Conservation (phyloP, 768 basidiomycete genomes). For the Myochromella boudieri region DNA sequence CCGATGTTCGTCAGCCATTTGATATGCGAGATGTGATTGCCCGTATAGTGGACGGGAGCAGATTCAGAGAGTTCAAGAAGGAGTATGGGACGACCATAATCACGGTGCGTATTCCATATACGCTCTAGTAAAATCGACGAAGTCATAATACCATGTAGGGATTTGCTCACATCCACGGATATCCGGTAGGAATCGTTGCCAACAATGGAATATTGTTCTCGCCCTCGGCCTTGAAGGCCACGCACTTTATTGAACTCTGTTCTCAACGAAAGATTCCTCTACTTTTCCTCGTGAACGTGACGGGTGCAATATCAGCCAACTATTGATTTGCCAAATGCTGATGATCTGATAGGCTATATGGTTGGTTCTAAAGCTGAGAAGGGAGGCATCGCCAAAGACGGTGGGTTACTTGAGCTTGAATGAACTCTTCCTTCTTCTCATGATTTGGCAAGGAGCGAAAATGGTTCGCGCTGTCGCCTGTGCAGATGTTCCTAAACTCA, state of each 20-base stretch:
- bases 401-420: slow-evolving; percentile 25
- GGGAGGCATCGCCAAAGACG: slow-evolving; percentile 94
- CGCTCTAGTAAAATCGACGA: not conserved
- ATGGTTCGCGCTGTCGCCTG: slow-evolving; percentile 96
- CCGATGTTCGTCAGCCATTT: slow-evolving; percentile 84
- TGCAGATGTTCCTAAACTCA: slow-evolving; percentile 92
- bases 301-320: slow-evolving; percentile 43
- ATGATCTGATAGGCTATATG: slow-evolving; percentile 69
- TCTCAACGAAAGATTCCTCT: slow-evolving; percentile 88
- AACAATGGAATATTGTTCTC: slow-evolving; percentile 97
- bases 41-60: slow-evolving; percentile 87
- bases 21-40: slow-evolving; percentile 96
- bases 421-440: not conserved
- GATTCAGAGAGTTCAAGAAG: slow-evolving; percentile 93
- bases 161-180: slow-evolving; percentile 87
- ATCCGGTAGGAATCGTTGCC: slow-evolving; percentile 87
- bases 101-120: slow-evolving; percentile 51
- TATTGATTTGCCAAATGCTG: slow-evolving; percentile 4
- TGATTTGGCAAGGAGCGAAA: slow-evolving; percentile 61
- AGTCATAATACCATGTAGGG: slow-evolving; percentile 51
- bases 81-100: slow-evolving; percentile 91
- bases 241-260: slow-evolving; percentile 94
- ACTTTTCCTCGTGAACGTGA: slow-evolving; percentile 95
- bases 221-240: slow-evolving; percentile 89
- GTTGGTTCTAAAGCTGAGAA: slow-evolving; percentile 94